Conservation (phyloP, 2,329 filamentous ascomycete species). For the Massarina eburnea region DNA sequence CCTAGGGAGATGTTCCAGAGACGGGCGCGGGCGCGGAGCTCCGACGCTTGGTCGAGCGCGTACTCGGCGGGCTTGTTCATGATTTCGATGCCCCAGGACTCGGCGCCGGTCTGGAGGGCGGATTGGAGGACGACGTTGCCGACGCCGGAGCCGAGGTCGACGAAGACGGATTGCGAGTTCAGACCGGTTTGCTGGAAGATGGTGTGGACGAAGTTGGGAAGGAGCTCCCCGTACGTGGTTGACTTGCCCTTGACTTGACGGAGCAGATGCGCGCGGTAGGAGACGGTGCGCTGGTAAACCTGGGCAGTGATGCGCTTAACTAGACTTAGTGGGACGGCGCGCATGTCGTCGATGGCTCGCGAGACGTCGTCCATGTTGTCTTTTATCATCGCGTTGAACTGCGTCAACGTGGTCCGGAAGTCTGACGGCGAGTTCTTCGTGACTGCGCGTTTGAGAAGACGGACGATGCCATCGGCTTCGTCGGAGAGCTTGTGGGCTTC, state of each 20-base stretch:
- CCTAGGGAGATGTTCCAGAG: slow-evolving; percentile 88
- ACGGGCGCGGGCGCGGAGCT: slow-evolving; percentile 81
- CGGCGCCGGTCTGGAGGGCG: slow-evolving; percentile 88
- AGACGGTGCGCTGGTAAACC: slow-evolving; percentile 89
- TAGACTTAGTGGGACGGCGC: slow-evolving; percentile 65
- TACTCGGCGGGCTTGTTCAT: slow-evolving; percentile 88
- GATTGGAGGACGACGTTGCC: slow-evolving; percentile 95
- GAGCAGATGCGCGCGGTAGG: slow-evolving; percentile 80
- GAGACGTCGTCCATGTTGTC: slow-evolving; percentile 68
- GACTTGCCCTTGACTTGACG: slow-evolving; percentile 85
- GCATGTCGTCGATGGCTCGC: slow-evolving; percentile 68
- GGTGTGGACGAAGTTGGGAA: slow-evolving; percentile 79
- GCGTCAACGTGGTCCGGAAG: slow-evolving; percentile 71
- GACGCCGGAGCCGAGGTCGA: slow-evolving; percentile 93
- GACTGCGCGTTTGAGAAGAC: slow-evolving; percentile 74
- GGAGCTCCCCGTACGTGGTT: slow-evolving; percentile 92
- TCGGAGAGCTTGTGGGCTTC: slow-evolving; percentile 64
- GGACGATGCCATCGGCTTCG: slow-evolving; percentile 71
- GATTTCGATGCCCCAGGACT: slow-evolving; percentile 95
- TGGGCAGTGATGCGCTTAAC: slow-evolving; percentile 82
- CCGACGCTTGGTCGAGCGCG: slow-evolving; percentile 75
- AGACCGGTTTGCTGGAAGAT: slow-evolving; percentile 79
- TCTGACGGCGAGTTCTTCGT: slow-evolving; percentile 66
- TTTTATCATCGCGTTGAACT: slow-evolving; percentile 75
- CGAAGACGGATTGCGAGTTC: slow-evolving; percentile 81